Percentiles rank a stretch among this genome's conserved stretches.
phyloP scores from a whole-genome alignment of 78 protist genomes.

The Cyanophora paradoxa region DNA sequence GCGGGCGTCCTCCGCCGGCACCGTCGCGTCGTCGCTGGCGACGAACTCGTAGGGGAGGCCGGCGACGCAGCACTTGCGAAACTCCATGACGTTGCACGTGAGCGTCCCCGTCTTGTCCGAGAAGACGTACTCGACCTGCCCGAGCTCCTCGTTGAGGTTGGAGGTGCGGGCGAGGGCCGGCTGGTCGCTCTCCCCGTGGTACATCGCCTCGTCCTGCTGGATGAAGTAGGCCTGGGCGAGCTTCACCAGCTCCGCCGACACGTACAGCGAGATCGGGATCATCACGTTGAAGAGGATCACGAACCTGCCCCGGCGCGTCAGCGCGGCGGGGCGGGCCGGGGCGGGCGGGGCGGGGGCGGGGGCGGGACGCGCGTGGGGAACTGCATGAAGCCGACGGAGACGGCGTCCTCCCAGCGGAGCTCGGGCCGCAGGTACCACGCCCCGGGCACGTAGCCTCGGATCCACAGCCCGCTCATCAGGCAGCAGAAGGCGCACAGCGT shows the following conservation, averaged over 20 bases:
- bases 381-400: conserved; percentile 29
- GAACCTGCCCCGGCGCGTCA: no score
- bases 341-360: no score
- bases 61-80: conserved; percentile 1
- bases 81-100: conserved; percentile 83
- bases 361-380: no score
- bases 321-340: no score
- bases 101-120: conserved; percentile 97
- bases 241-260: conserved; percentile 44
- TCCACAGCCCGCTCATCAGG: neutral
- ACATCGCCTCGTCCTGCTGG: conserved; percentile 34
- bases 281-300: no score
- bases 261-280: conserved; percentile 57
- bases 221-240: conserved; percentile 27
- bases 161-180: conserved; percentile 59
- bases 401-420: neutral
- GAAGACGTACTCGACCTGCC: conserved; percentile 67
- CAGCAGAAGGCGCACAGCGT: conserved; percentile 16
- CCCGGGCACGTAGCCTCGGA: neutral
- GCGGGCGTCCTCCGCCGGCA: neutral
- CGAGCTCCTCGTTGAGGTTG: conserved; percentile 76
- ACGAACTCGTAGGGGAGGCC: conserved; percentile 3
- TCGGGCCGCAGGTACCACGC: conserved; percentile 21
- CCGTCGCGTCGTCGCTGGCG: neutral
- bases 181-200: conserved; percentile 32